Base-by-base conservation (phyloP, 2,329 filamentous ascomycete species). In the Colletotrichum higginsianum region DNA sequence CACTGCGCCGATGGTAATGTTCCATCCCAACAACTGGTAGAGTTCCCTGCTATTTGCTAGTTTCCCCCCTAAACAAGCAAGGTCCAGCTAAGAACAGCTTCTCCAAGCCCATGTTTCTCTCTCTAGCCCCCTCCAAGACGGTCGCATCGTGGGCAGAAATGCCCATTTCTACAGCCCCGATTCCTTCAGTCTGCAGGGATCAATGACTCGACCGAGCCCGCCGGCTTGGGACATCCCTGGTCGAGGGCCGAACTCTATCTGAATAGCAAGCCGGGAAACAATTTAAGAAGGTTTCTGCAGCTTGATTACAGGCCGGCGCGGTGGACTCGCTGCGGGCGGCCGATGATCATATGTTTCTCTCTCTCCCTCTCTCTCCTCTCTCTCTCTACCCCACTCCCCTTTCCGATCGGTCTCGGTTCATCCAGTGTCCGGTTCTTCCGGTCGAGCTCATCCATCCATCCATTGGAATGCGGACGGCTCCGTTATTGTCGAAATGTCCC, bases 281-380 rank as follows among this genome's bases (percentile, higher is more conserved):
- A 62, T 62, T 16, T 61, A 53, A 67, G 7, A 62, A 60, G 57
- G 64, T 71, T 67, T 57, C 49, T 57, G 50, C 63, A 52, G 35
- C 57, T 67, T 66, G 23, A 67, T 67, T 71, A 52, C 40, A 35
- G 56, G 61, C 46, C 35, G 62, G 35, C 35, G 42, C 38, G 13
- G 46, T 47, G 23, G 30, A 46, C 4, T 35, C 44, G 21, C 47
- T 57, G 35, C n/a, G 38, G 18, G 38, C 46, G 4, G 8, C 18
- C 15, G 1, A n/a, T 35, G 30, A 35, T 35, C 30, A 35, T 35
- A 9, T 35, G 30, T 35, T 35, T 9, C 30, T 26, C 40, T 15
- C 23, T 18, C 49, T 47, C 26, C 3, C 26, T 1, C 26, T 26
- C 26, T 26, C 26, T 26, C 44, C 26, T 26, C 44, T 35, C 9